Evolutionary conservation across 116 monocot species (phyloP).

Genomic region (Cymodocea nodosa): DNA sequence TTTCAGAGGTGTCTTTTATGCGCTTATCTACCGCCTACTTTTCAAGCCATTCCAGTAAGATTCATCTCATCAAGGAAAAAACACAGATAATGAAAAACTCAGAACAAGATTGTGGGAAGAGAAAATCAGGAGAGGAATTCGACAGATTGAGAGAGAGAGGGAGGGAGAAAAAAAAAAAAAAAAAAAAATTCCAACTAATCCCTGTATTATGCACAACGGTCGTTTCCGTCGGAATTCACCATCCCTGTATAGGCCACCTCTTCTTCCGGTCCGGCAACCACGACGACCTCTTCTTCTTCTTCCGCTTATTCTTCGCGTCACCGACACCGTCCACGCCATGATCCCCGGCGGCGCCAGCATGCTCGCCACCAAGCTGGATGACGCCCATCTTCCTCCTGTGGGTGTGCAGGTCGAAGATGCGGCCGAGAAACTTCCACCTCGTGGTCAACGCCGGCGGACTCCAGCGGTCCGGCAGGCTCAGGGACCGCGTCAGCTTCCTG

Average conservation of each 20-base stretch:
- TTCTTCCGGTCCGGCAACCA: background rate
- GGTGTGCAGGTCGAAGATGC: background rate
- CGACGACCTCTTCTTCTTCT: slow-evolving; percentile 8
- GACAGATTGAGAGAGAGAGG: too few relatives aligned
- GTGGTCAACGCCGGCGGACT: background rate
- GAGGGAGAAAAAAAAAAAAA: too few relatives aligned
- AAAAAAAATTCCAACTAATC: too few relatives aligned
- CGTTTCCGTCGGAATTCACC: background rate
- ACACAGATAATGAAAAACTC: too few relatives aligned
- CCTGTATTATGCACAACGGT: too few relatives aligned
- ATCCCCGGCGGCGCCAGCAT: background rate
- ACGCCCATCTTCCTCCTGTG: background rate
- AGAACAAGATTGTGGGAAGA: too few relatives aligned
- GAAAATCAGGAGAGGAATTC: too few relatives aligned
- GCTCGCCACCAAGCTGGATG: background rate
- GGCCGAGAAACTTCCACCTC: background rate
- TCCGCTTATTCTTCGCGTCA: background rate
- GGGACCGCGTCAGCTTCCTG: slow-evolving; percentile 1
- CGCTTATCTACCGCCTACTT: too few relatives aligned
- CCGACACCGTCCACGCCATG: background rate
- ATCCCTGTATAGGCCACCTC: slow-evolving; percentile 8
- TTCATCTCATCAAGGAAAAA: too few relatives aligned
- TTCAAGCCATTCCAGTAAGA: too few relatives aligned
- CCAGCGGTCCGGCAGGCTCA: background rate
- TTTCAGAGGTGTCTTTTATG: too few relatives aligned